phyloP scores from a whole-genome alignment of 768 basidiomycete genomes.

The Pisolithus microcarpus region DNA sequence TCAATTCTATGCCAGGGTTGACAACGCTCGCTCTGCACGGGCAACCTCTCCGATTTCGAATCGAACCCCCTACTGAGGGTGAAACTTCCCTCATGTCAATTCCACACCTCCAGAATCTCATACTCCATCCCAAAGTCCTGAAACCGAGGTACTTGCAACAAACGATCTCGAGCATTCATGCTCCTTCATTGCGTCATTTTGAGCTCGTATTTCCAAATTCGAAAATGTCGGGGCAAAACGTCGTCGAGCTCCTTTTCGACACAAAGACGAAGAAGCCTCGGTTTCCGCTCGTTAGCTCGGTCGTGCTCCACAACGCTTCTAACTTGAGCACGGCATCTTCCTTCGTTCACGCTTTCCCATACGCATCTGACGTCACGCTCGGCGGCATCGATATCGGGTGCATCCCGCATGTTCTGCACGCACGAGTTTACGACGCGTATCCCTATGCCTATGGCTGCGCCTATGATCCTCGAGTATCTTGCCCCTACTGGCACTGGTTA shows the following conservation, averaged over 20 bases:
- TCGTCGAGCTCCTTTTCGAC: slow-evolving; percentile 19
- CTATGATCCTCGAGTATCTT: neutral
- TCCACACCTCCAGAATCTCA: slow-evolving; percentile 23
- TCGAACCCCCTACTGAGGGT: slow-evolving; percentile 4
- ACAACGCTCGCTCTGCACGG: slow-evolving; percentile 22
- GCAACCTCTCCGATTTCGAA: slow-evolving; percentile 23
- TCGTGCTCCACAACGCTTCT: slow-evolving; percentile 21
- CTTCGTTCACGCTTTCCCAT: slow-evolving; percentile 24
- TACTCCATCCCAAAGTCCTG: slow-evolving; percentile 23
- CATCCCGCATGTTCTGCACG: slow-evolving; percentile 13
- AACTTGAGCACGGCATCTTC: slow-evolving; percentile 16
- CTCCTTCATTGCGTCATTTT: slow-evolving; percentile 24
- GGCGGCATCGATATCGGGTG: slow-evolving; percentile 22
- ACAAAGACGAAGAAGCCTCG: slow-evolving; percentile 9
- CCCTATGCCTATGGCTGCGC: slow-evolving; percentile 1
- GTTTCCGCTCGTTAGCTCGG: slow-evolving; percentile 22
- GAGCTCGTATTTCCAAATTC: slow-evolving; percentile 29
- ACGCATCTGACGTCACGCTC: slow-evolving; percentile 12
- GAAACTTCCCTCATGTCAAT: slow-evolving; percentile 10
- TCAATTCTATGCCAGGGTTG: slow-evolving; percentile 16
- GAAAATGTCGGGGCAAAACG: slow-evolving; percentile 19
- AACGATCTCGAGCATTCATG: slow-evolving; percentile 21
- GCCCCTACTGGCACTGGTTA: slow-evolving; percentile 14
- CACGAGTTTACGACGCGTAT: neutral
- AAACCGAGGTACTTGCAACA: slow-evolving; percentile 28